These are phyloP conservation scores for Penicillium griseofulvum DNA, from an alignment of 2,329 filamentous ascomycete genomes.

Conservation along the genomic window DNA sequence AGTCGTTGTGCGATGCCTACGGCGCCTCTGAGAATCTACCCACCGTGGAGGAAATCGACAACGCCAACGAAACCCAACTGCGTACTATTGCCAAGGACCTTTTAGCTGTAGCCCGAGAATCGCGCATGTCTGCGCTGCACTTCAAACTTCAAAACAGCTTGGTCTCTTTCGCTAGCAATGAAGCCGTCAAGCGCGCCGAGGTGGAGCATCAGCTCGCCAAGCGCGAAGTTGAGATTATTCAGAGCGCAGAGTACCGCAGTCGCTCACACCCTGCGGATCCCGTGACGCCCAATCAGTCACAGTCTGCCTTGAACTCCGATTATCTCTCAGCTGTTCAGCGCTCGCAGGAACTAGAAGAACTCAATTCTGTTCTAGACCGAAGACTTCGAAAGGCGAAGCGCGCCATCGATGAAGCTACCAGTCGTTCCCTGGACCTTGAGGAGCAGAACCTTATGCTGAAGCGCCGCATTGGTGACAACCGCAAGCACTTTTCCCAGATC, in stretches of 20 bases:
- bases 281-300: conserved; percentile 38
- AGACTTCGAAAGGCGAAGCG: conserved; percentile 72
- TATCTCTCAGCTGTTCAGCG: conserved; percentile 60
- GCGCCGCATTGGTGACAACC: conserved; percentile 81
- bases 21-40: conserved; percentile 46
- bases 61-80: conserved; percentile 52
- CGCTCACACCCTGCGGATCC: conserved; percentile 56
- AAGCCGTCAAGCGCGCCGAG: conserved; percentile 79
- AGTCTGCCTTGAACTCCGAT: conserved; percentile 45
- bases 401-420: conserved; percentile 73
- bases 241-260: conserved; percentile 67
- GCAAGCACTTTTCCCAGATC: conserved; percentile 78
- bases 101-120: conserved; percentile 57
- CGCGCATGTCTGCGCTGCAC: conserved; percentile 81
- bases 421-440: conserved; percentile 65
- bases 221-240: conserved; percentile 79
- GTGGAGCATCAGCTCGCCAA: conserved; percentile 93
- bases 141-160: conserved; percentile 88
- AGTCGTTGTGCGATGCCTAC: conserved; percentile 42
- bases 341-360: conserved; percentile 64
- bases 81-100: conserved; percentile 56
- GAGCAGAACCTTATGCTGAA: conserved; percentile 77
- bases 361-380: conserved; percentile 62
- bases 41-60: conserved; percentile 52
- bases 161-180: conserved; percentile 76